Conservation (phyloP, 2,329 filamentous ascomycete species). For the Dothistroma septosporum region DNA sequence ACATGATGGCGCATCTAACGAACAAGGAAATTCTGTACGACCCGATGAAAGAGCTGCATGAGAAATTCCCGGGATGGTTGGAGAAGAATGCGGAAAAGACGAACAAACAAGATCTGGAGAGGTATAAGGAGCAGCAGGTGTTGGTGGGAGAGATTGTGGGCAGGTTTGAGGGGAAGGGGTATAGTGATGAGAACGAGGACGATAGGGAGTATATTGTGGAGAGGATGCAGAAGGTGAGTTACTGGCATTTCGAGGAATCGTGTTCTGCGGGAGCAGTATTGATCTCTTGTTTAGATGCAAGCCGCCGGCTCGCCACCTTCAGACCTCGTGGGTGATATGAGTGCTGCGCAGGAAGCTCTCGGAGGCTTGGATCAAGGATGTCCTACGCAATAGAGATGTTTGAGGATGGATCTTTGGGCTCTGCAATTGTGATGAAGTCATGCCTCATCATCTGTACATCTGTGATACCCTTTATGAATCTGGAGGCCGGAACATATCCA, state of each 20-base stretch:
- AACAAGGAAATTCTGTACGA: constrained; percentile 98
- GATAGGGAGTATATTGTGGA: constrained; percentile 93
- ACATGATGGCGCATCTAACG: constrained; percentile 98
- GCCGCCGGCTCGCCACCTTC: constrained; percentile 82
- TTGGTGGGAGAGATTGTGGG: constrained; percentile 81
- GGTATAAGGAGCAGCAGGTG: constrained; percentile 75
- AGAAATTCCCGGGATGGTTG: constrained; percentile 90
- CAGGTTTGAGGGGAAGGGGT: constrained; percentile 79
- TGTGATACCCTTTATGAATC: constrained; percentile 26
- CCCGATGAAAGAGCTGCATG: constrained; percentile 93
- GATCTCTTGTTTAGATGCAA: constrained; percentile 74
- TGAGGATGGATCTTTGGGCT: neutral
- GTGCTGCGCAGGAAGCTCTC: constrained; percentile 68
- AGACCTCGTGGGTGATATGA: constrained; percentile 87
- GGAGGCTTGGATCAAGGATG: constrained; percentile 57
- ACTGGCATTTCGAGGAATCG: no score
- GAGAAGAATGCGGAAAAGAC: constrained; percentile 68
- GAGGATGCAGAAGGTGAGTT: constrained; percentile 87
- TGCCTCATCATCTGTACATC: constrained; percentile 17
- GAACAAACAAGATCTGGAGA: constrained; percentile 64
- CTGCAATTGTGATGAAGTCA: neutral
- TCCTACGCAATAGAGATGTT: constrained; percentile 51
- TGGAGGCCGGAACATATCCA: neutral
- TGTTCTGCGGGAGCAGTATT: no score
- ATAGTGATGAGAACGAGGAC: constrained; percentile 73